phyloP scores from a whole-genome alignment of 495 filamentous ascomycete species.

The Umbilicaria muhlenbergii region DNA sequence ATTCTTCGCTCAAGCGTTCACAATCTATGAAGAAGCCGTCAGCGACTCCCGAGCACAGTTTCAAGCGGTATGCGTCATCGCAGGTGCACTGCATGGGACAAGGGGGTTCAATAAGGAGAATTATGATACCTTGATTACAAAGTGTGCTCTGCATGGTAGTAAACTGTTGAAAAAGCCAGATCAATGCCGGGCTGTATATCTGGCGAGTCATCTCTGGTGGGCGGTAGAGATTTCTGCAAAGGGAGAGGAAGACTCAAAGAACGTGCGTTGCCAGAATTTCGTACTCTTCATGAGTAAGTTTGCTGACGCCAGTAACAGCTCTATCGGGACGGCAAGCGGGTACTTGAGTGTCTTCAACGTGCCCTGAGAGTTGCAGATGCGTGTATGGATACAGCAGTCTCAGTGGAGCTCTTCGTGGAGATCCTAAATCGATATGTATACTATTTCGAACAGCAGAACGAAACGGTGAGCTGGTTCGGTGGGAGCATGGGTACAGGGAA shows the following conservation, averaged over 20 bases:
- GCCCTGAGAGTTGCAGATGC: slow-evolving; percentile 93
- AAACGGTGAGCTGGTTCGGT: slow-evolving; percentile 47
- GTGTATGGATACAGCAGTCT: slow-evolving; percentile 98
- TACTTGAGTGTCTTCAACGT: slow-evolving; percentile 89
- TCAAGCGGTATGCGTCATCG: slow-evolving; percentile 91
- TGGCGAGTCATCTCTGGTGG: slow-evolving; percentile 97
- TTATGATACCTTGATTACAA: slow-evolving; percentile 96
- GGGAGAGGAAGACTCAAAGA: slow-evolving; percentile 68
- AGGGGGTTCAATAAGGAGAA: slow-evolving; percentile 88
- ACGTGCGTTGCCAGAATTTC: slow-evolving; percentile 37
- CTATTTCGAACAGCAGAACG: slow-evolving; percentile 98
- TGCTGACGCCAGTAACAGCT: slow-evolving; percentile 38
- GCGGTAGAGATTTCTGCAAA: slow-evolving; percentile 72
- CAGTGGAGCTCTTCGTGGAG: slow-evolving; percentile 94
- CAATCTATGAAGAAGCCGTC: slow-evolving; percentile 91
- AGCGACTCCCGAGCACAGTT: slow-evolving; percentile 93
- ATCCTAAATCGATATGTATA: slow-evolving; percentile 97
- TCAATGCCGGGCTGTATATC: slow-evolving; percentile 89
- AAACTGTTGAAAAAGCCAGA: slow-evolving; percentile 97
- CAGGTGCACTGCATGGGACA: slow-evolving; percentile 72
- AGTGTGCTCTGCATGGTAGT: slow-evolving; percentile 89
- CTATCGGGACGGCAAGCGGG: slow-evolving; percentile 92
- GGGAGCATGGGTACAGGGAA: neutral
- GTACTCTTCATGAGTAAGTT: neutral
- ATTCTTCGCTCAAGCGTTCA: slow-evolving; percentile 97